Percentiles rank a stretch among this genome's conserved stretches.
phyloP scores from a whole-genome alignment of 2,329 filamentous ascomycete species.

The Cadophora malorum region DNA sequence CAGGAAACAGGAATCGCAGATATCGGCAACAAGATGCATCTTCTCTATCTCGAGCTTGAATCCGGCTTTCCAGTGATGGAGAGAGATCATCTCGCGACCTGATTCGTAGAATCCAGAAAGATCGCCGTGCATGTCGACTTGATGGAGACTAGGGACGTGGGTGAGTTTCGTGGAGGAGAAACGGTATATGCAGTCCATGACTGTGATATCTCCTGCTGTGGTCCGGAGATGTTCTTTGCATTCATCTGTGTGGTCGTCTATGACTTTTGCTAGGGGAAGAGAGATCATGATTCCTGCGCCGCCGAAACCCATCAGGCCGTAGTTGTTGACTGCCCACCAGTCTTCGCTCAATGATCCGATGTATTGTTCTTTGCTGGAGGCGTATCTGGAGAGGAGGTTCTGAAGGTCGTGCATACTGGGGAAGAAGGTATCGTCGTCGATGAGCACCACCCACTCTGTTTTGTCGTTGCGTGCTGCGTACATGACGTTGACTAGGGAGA shows the following conservation, averaged over 20 bases:
- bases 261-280: slow-evolving; percentile 37
- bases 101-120: slow-evolving; percentile 45
- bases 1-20: slow-evolving; percentile 50
- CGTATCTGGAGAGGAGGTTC: slow-evolving; percentile 44
- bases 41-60: slow-evolving; percentile 44
- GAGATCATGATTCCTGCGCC: slow-evolving; percentile 43
- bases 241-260: slow-evolving; percentile 39
- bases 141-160: slow-evolving; percentile 39
- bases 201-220: slow-evolving; percentile 42
- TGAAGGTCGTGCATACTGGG: slow-evolving; percentile 41
- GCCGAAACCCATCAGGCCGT: slow-evolving; percentile 45
- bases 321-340: slow-evolving; percentile 44
- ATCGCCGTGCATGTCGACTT: slow-evolving; percentile 44
- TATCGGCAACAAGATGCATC: slow-evolving; percentile 42
- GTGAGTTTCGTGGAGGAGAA: slow-evolving; percentile 40
- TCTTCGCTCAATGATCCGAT: slow-evolving; percentile 43
- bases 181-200: slow-evolving; percentile 44
- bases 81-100: slow-evolving; percentile 40
- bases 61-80: slow-evolving; percentile 45
- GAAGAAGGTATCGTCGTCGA: slow-evolving; percentile 47
- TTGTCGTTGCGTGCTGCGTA: slow-evolving; percentile 47
- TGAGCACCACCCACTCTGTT: slow-evolving; percentile 45
- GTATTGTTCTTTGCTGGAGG: slow-evolving; percentile 39
- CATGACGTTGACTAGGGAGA: slow-evolving; percentile 52
- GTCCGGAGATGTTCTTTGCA: slow-evolving; percentile 40